Evolutionary conservation across 1,284 basidiomycete genomes (phyloP).

Genomic region (Ustilago cynodontis): DNA sequence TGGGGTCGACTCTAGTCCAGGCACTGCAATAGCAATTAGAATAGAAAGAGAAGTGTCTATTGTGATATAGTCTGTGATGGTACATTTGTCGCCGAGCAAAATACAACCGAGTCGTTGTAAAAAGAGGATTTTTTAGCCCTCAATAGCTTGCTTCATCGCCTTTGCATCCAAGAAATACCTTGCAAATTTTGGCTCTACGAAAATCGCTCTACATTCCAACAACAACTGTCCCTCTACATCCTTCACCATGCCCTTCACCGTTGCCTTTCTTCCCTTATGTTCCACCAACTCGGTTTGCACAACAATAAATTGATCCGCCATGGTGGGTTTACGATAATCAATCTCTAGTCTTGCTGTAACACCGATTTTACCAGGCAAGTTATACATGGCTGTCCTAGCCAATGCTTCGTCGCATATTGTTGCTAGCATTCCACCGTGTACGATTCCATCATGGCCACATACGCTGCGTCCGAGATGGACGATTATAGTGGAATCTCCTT

Average conservation of each 20-base stretch:
- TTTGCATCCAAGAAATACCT: constrained; percentile 75
- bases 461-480: constrained; percentile 86
- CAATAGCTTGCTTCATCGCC: constrained; percentile 75
- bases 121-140: constrained; percentile 33
- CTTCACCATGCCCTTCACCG: constrained; percentile 80
- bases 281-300: constrained; percentile 78
- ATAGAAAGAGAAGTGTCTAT: constrained; percentile 4
- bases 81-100: background rate
- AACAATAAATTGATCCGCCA: constrained; percentile 73
- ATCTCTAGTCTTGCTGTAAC: constrained; percentile 79
- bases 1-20: constrained; percentile 27
- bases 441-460: constrained; percentile 90
- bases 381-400: constrained; percentile 76
- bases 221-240: constrained; percentile 83
- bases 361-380: constrained; percentile 87
- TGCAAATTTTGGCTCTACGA: constrained; percentile 86
- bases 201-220: constrained; percentile 81
- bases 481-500: constrained; percentile 72
- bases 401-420: constrained; percentile 89
- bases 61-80: constrained; percentile 5
- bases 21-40: background rate
- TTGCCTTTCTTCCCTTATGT: constrained; percentile 80
- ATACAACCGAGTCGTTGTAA: background rate
- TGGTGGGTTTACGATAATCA: constrained; percentile 69
- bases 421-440: constrained; percentile 91